A percentile compares a stretch with the other conserved stretches of the same genome.
Evolutionary conservation across 2,329 filamentous ascomycete species (phyloP).

Genomic region (Periconia sp.): DNA sequence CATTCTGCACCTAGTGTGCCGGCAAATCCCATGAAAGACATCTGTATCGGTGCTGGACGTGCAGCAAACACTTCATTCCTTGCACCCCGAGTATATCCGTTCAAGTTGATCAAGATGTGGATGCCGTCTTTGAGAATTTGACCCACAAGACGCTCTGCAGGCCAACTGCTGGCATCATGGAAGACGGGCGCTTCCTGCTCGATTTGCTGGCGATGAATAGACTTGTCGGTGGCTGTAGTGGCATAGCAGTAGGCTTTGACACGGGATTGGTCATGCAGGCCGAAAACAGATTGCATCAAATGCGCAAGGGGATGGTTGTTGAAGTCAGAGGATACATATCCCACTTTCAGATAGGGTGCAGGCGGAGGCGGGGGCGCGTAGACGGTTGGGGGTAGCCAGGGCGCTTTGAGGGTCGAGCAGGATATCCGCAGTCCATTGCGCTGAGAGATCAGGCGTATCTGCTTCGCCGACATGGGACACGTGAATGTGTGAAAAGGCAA

Average conservation of each 20-base stretch:
- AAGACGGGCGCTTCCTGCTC: constrained; percentile 91
- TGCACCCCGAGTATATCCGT: constrained; percentile 95
- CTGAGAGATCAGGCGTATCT: constrained; percentile 92
- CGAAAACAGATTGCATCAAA: constrained; percentile 98
- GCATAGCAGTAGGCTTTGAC: constrained; percentile 93
- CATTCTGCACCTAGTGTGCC: constrained; percentile 95
- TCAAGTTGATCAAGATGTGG: constrained; percentile 95
- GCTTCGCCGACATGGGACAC: constrained; percentile 84
- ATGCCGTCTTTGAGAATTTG: constrained; percentile 88
- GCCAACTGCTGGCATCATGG: constrained; percentile 83
- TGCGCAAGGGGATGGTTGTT: constrained; percentile 98
- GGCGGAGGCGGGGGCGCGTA: constrained; percentile 86
- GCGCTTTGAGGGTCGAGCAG: constrained; percentile 79
- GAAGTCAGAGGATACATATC: constrained; percentile 97
- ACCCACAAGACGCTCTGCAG: constrained; percentile 77
- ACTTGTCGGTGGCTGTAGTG: constrained; percentile 87
- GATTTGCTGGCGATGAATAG: constrained; percentile 86
- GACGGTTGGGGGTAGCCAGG: constrained; percentile 81
- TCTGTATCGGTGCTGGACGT: constrained; percentile 90
- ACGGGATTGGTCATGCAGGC: constrained; percentile 73
- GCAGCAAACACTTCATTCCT: constrained; percentile 97
- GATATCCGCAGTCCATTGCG: constrained; percentile 92
- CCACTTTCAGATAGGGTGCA: constrained; percentile 80
- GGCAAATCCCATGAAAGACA: constrained; percentile 99
- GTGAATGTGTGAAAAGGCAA: constrained; percentile 98